phyloP scores from a whole-genome alignment of 1,284 basidiomycete species.

The Ganoderma resinaceum region DNA sequence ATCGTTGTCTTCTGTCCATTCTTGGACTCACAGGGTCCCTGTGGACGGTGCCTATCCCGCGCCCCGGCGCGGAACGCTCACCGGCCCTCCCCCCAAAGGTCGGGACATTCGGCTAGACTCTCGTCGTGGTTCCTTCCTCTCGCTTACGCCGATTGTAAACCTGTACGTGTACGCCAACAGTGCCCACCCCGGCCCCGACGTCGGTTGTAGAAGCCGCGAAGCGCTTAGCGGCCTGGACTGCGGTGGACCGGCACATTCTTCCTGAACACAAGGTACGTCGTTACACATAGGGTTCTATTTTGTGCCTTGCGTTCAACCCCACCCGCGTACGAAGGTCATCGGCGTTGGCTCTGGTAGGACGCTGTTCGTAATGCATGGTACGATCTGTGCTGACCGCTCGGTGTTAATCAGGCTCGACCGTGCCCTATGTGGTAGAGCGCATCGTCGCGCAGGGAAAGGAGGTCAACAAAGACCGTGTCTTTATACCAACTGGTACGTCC shows the following conservation, averaged over 20 bases:
- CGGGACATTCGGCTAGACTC: not conserved
- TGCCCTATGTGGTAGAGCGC: slow-evolving; percentile 96
- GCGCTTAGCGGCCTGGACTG: slow-evolving; percentile 91
- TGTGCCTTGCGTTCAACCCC: not conserved
- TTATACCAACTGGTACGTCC: slow-evolving; percentile 83
- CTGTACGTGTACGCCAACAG: slow-evolving; percentile 1
- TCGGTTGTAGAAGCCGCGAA: slow-evolving; percentile 80
- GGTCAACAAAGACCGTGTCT: slow-evolving; percentile 83
- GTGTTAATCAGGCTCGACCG: slow-evolving; percentile 79
- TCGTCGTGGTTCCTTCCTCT: not conserved
- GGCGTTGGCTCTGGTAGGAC: slow-evolving; percentile 85
- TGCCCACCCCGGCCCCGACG: slow-evolving; percentile 38
- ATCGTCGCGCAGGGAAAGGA: slow-evolving; percentile 86
- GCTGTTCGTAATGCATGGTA: not conserved
- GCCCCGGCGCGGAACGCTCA: slow-evolving; percentile 31
- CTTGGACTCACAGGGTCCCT: slow-evolving; percentile 28
- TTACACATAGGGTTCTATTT: not conserved
- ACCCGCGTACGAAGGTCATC: slow-evolving; percentile 66
- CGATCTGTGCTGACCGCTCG: not conserved
- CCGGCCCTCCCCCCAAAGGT: slow-evolving; percentile 33
- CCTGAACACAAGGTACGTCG: slow-evolving; percentile 81
- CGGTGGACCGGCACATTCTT: slow-evolving; percentile 90
- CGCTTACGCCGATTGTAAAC: not conserved
- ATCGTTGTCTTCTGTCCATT: slow-evolving; percentile 9
- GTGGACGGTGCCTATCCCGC: slow-evolving; percentile 34